A percentile compares a stretch with the other conserved stretches of the same genome.
Conservation (phyloP, 352 stramenopile species). For the Phytopythium ostracodes region DNA sequence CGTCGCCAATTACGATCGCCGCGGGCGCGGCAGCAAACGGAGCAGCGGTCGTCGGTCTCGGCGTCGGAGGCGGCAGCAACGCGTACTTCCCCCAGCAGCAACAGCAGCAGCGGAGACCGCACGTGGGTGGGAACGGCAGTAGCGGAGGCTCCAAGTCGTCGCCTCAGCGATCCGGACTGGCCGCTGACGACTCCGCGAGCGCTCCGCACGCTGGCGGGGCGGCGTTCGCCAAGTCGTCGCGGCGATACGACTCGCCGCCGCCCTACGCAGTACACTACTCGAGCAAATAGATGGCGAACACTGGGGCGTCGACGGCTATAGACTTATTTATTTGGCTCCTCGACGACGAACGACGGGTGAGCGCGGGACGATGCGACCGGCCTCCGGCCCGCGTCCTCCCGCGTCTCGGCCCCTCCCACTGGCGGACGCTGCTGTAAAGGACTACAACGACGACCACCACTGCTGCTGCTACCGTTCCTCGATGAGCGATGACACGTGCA, state of each 20-base stretch:
- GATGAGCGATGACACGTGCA: neutral
- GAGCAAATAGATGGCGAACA: constrained; percentile 7
- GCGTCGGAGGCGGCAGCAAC: no score
- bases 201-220: constrained; percentile 1
- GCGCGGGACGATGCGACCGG: neutral
- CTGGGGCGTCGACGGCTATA: neutral
- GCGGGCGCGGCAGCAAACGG: neutral
- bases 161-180: constrained; percentile 1
- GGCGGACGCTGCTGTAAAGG: neutral
- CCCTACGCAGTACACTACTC: constrained; percentile 9
- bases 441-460: neutral
- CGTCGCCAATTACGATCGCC: constrained; percentile 9
- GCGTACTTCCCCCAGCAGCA: constrained; percentile 1
- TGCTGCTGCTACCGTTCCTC: neutral
- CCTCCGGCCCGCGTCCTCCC: neutral
- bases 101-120: constrained; percentile 4
- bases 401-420: neutral
- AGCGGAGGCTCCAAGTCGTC: constrained; percentile 8
- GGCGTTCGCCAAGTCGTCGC: constrained; percentile 7
- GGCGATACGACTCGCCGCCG: constrained; percentile 14
- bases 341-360: neutral
- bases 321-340: constrained; percentile 2
- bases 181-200: constrained; percentile 7
- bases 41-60: neutral
- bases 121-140: neutral